phyloP scores from a whole-genome alignment of 2,329 filamentous ascomycete genomes.

The Fusarium zealandicum region DNA sequence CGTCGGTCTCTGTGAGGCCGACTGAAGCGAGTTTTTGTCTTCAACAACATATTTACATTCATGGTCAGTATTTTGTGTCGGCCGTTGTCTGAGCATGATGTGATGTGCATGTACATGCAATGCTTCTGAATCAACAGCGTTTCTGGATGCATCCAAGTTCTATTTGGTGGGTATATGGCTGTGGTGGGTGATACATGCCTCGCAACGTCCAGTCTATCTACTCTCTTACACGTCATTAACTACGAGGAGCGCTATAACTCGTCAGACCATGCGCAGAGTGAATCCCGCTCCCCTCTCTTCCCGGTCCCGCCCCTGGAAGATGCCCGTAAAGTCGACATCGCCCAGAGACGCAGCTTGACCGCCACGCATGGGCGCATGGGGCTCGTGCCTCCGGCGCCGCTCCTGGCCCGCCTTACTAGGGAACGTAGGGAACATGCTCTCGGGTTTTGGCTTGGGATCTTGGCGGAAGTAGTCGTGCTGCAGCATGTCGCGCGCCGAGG shows the following conservation, averaged over 20 bases:
- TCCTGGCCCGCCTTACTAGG: conserved; percentile 95
- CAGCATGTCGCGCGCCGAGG: conserved; percentile 76
- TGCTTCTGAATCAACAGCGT: not conserved
- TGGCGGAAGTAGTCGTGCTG: conserved; percentile 86
- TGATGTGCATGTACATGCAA: not conserved
- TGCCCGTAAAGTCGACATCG: conserved; percentile 71
- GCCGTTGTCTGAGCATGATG: not conserved
- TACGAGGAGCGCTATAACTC: too few relatives aligned
- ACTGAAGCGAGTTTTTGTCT: conserved; percentile 3
- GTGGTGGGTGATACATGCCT: not conserved
- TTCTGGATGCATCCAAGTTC: not conserved
- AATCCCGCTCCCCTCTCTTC: conserved; percentile 73
- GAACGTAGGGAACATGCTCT: conserved; percentile 95
- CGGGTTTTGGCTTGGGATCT: conserved; percentile 87
- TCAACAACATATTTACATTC: conserved; percentile 4
- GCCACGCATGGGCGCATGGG: conserved; percentile 83
- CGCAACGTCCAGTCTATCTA: not conserved
- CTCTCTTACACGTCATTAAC: not conserved
- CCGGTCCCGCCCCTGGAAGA: conserved; percentile 71
- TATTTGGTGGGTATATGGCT: not conserved
- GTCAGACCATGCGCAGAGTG: conserved; percentile 65
- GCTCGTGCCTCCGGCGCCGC: conserved; percentile 73
- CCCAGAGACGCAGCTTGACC: conserved; percentile 69
- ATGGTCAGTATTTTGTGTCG: too few relatives aligned
- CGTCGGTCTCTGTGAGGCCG: conserved; percentile 18